These are phyloP conservation scores for Rhodomyrtus tomentosa DNA, from an alignment of 345 rosid genomes.

Conservation along the genomic window DNA sequence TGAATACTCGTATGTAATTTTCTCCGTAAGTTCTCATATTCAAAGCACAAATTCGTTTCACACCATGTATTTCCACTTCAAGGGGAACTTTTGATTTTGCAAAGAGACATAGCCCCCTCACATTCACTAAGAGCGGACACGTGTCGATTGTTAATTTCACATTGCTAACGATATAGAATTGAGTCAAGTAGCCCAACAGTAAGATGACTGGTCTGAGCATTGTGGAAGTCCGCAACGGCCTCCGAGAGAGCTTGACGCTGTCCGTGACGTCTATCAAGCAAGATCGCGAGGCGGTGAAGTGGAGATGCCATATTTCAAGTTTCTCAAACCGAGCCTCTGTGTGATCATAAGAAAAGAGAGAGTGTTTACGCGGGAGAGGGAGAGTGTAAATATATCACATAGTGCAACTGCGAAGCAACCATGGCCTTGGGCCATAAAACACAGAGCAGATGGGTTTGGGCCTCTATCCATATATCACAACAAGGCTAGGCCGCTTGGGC, in stretches of 20 bases:
- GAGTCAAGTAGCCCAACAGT: not conserved
- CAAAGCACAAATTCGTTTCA: not conserved
- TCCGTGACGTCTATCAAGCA: not conserved
- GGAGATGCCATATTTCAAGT: not conserved
- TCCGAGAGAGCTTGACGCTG: too few relatives aligned
- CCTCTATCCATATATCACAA: not conserved
- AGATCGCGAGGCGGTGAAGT: not conserved
- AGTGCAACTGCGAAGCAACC: too few relatives aligned
- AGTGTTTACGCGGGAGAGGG: not conserved
- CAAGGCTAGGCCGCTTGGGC: not conserved
- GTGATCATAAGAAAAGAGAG: not conserved
- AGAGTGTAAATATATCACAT: not conserved
- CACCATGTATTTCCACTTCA: not conserved
- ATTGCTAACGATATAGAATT: not conserved
- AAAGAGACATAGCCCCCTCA: not conserved
- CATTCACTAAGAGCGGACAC: not conserved
- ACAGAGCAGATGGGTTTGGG: not conserved
- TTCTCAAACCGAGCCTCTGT: not conserved
- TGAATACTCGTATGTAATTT: not conserved
- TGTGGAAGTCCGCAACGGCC: too few relatives aligned
- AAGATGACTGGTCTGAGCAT: too few relatives aligned
- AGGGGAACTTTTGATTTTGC: not conserved
- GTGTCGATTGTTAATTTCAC: not conserved
- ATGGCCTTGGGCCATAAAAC: not conserved
- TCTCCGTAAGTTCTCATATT: not conserved